Conservation (phyloP, 2,329 filamentous ascomycete species). For the Trichoderma sp. region DNA sequence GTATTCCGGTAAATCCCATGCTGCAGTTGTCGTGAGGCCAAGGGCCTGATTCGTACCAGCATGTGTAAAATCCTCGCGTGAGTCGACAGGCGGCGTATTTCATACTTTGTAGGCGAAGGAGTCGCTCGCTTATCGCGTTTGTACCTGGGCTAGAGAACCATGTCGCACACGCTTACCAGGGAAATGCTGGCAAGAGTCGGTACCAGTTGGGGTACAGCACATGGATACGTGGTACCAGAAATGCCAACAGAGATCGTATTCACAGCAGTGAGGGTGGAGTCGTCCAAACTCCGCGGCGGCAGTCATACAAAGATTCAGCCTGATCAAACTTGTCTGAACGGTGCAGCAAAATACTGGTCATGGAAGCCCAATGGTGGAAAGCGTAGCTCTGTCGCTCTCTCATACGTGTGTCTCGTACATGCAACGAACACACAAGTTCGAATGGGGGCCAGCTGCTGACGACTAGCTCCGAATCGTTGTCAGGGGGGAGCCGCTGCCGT, state of each 20-base stretch:
- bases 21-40: not conserved
- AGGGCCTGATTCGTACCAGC: not conserved
- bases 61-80: slow-evolving; percentile 7
- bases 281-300: not conserved
- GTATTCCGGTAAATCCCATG: slow-evolving; percentile 3
- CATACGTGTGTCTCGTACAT: not conserved
- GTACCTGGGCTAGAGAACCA: slow-evolving; percentile 23
- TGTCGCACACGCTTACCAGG: slow-evolving; percentile 18
- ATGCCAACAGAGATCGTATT: not conserved
- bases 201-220: slow-evolving; percentile 9
- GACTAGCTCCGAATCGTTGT: not conserved
- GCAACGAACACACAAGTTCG: not conserved
- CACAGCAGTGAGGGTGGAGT: not conserved
- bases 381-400: not conserved
- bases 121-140: slow-evolving; percentile 30
- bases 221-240: slow-evolving; percentile 2
- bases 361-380: not conserved
- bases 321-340: not conserved
- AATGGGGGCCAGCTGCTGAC: not conserved
- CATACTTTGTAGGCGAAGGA: slow-evolving; percentile 16
- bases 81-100: not conserved
- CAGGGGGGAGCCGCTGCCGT: slow-evolving; percentile 17
- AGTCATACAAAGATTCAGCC: not conserved
- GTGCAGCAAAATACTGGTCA: not conserved
- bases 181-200: slow-evolving; percentile 9